Conservation (phyloP, 192 early-diverging fungal species). For the Coemansia aciculifera region DNA sequence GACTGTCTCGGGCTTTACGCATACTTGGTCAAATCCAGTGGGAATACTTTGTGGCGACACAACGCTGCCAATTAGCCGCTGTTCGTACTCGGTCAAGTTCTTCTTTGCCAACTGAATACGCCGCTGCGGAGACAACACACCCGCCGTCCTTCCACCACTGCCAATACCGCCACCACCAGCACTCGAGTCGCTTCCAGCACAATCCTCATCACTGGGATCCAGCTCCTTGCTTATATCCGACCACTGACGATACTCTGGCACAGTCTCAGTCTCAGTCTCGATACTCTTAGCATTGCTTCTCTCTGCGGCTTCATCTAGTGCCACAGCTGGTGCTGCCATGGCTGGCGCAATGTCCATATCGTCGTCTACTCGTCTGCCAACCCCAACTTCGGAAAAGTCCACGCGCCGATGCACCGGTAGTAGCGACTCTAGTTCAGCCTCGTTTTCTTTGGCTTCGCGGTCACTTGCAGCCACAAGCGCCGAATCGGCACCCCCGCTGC, state of each 20-base stretch:
- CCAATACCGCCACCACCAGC: not conserved
- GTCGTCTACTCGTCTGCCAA: constrained; percentile 42
- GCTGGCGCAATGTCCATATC: constrained; percentile 24
- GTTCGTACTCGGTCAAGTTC: constrained; percentile 68
- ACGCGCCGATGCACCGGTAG: constrained; percentile 30
- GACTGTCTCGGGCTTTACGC: constrained; percentile 74
- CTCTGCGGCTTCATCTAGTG: not conserved
- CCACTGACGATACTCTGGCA: constrained; percentile 21
- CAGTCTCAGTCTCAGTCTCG: no score
- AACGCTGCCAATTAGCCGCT: constrained; percentile 73
- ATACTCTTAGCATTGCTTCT: not conserved
- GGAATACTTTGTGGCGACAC: constrained; percentile 68
- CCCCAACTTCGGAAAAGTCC: constrained; percentile 39
- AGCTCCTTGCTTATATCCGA: constrained; percentile 26
- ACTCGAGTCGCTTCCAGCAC: not conserved
- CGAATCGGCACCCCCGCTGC: not conserved
- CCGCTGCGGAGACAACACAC: constrained; percentile 27
- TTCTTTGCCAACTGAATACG: constrained; percentile 50
- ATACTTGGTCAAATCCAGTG: constrained; percentile 70
- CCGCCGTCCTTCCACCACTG: not conserved
- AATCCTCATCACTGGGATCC: constrained; percentile 9
- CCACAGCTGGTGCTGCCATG: not conserved
- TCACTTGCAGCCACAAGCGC: not conserved
- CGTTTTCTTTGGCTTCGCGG: not conserved
- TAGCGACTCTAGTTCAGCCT: not conserved